Percentiles rank a stretch among this genome's conserved stretches.
phyloP scores from a whole-genome alignment of 495 filamentous ascomycete genomes.

The Xanthoparmelia taractica region DNA sequence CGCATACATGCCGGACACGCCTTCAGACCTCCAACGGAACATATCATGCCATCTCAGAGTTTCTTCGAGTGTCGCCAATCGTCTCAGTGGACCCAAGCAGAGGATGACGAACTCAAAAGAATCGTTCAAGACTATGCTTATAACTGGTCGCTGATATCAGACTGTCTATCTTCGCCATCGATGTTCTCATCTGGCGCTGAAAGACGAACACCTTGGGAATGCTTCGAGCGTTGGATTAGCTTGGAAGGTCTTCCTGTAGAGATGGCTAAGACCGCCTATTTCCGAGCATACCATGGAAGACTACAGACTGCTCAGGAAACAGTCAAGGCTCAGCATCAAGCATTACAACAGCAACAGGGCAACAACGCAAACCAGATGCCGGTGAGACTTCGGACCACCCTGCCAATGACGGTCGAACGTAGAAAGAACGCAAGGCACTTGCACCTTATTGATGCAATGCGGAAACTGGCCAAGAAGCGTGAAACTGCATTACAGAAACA shows the following conservation, averaged over 20 bases:
- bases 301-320: slow-evolving; percentile 72
- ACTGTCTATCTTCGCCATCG: slow-evolving; percentile 64
- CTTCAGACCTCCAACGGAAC: slow-evolving; percentile 86
- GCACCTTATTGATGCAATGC: slow-evolving; percentile 85
- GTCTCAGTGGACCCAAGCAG: slow-evolving; percentile 82
- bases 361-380: slow-evolving; percentile 51
- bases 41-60: slow-evolving; percentile 73
- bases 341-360: slow-evolving; percentile 47
- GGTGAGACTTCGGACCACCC: slow-evolving; percentile 58
- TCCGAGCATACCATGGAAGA: slow-evolving; percentile 70
- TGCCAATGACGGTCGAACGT: slow-evolving; percentile 73
- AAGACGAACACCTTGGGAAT: slow-evolving; percentile 94
- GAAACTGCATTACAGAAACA: slow-evolving; percentile 81
- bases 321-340: slow-evolving; percentile 53
- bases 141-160: slow-evolving; percentile 92
- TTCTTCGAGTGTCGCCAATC: slow-evolving; percentile 82
- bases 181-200: slow-evolving; percentile 74
- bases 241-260: slow-evolving; percentile 83
- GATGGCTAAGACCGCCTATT: slow-evolving; percentile 89
- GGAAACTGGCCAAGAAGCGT: slow-evolving; percentile 88
- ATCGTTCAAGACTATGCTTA: slow-evolving; percentile 88
- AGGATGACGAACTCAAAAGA: slow-evolving; percentile 80
- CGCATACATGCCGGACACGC: slow-evolving; percentile 86
- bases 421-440: slow-evolving; percentile 77
- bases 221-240: slow-evolving; percentile 91